phyloP scores from a whole-genome alignment of 2,329 filamentous ascomycete species.

The Pestalotiopsis fici region DNA sequence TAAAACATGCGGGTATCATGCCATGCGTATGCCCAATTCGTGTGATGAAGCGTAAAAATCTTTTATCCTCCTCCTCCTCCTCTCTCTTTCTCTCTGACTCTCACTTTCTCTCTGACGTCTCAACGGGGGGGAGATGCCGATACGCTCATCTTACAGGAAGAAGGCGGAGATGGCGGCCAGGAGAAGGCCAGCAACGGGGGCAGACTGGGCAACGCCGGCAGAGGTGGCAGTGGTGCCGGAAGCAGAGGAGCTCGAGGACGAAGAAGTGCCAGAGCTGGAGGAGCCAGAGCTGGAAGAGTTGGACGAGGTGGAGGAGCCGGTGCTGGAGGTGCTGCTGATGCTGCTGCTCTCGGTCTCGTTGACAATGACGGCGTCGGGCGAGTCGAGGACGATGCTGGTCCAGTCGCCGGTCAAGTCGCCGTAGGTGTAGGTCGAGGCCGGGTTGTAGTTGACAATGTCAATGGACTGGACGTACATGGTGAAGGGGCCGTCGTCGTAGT shows the following conservation, averaged over 20 bases:
- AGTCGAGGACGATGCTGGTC: constrained; percentile 5
- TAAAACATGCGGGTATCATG: background rate
- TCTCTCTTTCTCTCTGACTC: background rate
- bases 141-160: background rate
- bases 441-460: constrained; percentile 51
- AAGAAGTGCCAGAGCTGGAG: background rate
- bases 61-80: background rate
- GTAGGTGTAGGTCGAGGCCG: constrained; percentile 10
- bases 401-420: constrained; percentile 6
- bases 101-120: background rate
- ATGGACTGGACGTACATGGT: constrained; percentile 67
- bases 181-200: background rate
- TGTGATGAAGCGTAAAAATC: background rate
- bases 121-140: background rate
- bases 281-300: background rate
- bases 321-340: background rate
- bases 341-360: background rate
- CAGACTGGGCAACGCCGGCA: background rate
- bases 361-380: background rate
- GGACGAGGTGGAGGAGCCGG: background rate
- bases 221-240: background rate
- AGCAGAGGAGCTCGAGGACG: background rate
- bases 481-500: constrained; percentile 55
- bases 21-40: background rate
- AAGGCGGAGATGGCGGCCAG: background rate